These are phyloP conservation scores for Diutina scorzettiae DNA, from an alignment of 1,139 yeast species.

Conservation along the genomic window DNA sequence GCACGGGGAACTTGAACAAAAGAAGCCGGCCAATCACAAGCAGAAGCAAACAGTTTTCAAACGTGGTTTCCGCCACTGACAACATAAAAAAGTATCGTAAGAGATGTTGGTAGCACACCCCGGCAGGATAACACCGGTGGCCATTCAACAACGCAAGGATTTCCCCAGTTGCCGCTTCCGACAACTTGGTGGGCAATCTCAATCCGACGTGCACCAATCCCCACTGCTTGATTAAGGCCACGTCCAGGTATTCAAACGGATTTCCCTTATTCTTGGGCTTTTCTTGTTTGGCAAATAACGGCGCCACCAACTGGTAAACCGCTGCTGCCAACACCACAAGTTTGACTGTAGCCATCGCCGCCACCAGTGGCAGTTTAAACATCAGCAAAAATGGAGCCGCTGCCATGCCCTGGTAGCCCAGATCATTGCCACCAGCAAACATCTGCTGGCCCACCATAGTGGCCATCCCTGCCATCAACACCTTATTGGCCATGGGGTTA, in stretches of 20 bases:
- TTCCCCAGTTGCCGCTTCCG: background rate
- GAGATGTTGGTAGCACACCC: background rate
- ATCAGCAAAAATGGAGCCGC: background rate
- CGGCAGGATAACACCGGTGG: background rate
- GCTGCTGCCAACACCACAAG: background rate
- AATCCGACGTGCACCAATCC: background rate
- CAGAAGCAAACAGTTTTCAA: slow-evolving; percentile 2
- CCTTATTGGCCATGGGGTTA: slow-evolving; percentile 8
- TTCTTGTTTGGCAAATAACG: background rate
- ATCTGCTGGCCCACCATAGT: slow-evolving; percentile 39
- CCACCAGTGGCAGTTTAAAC: background rate
- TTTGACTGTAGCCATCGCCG: background rate
- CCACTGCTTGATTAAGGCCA: background rate
- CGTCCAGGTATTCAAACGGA: background rate
- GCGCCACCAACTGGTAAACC: background rate
- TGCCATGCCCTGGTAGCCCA: slow-evolving; percentile 29
- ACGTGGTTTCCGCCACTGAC: background rate
- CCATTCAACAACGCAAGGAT: background rate
- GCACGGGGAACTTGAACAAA: background rate
- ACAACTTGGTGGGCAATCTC: background rate
- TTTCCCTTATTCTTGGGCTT: background rate
- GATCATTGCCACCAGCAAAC: slow-evolving; percentile 21
- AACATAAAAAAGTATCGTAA: slow-evolving; percentile 1
- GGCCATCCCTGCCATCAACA: slow-evolving; percentile 44
- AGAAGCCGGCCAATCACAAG: background rate